Conservation (phyloP, 306 rosid species). For the Betula pendula region DNA sequence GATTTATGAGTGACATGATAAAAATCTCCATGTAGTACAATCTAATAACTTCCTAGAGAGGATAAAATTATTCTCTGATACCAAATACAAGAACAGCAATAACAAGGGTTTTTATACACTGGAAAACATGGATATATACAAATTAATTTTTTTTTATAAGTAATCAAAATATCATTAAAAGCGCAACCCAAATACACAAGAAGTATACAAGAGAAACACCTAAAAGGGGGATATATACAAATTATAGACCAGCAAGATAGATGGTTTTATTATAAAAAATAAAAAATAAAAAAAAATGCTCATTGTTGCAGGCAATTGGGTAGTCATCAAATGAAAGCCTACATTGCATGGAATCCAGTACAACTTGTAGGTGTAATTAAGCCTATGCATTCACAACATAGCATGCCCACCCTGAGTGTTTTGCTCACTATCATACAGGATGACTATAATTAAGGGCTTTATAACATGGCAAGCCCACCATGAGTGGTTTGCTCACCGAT, state of each 20-base stretch:
- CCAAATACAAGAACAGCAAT: not conserved
- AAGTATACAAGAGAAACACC: too few species aligned
- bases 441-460: not conserved
- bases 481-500: not conserved
- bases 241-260: not conserved
- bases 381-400: not conserved
- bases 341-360: not conserved
- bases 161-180: too few species aligned
- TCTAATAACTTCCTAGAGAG: not conserved
- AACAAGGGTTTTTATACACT: not conserved
- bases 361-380: not conserved
- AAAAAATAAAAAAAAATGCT: not conserved
- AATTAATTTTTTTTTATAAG: too few species aligned
- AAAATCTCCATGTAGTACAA: not conserved
- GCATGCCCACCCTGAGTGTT: too few species aligned
- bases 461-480: not conserved
- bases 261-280: not conserved
- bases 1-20: slow-evolving; percentile 7
- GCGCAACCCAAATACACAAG: too few species aligned
- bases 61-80: not conserved
- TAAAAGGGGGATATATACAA: not conserved
- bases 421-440: not conserved
- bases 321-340: not conserved
- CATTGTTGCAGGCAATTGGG: not conserved
- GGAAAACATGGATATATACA: not conserved